Evolutionary conservation across 2,329 filamentous ascomycete species (phyloP).

Genomic region (Fusarium abutilonis): DNA sequence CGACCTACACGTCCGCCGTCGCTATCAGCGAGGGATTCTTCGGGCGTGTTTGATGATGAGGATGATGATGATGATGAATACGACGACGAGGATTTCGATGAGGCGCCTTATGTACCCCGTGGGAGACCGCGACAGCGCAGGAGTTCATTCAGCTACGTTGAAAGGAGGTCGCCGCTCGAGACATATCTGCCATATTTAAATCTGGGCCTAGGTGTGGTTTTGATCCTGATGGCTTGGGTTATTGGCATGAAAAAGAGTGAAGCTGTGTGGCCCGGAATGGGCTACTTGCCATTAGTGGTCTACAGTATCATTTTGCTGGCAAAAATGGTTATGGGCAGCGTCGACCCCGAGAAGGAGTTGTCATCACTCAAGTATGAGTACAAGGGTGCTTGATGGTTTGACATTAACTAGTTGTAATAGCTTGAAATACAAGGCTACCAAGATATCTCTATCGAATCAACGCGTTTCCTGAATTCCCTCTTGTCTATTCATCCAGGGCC

Average conservation of each 20-base stretch:
- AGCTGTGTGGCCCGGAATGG: constrained; percentile 56
- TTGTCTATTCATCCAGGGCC: constrained; percentile 32
- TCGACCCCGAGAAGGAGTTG: constrained; percentile 75
- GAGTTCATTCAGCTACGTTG: constrained; percentile 38
- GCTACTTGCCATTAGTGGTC: constrained; percentile 65
- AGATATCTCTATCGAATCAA: constrained; percentile 21
- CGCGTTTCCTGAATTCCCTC: constrained; percentile 8
- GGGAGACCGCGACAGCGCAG: constrained; percentile 32
- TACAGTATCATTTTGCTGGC: constrained; percentile 69
- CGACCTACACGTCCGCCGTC: constrained; percentile 42
- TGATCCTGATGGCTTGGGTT: constrained; percentile 58
- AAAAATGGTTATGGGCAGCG: constrained; percentile 72
- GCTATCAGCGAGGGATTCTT: constrained; percentile 29
- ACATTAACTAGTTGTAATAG: not conserved
- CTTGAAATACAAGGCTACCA: constrained; percentile 2
- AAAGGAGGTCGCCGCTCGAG: constrained; percentile 60
- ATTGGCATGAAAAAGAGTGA: constrained; percentile 48
- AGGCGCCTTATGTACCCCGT: constrained; percentile 19
- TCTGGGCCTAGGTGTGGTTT: constrained; percentile 62
- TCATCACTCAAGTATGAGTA: constrained; percentile 70
- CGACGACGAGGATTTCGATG: constrained; percentile 35
- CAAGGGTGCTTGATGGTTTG: constrained; percentile 66
- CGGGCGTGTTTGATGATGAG: constrained; percentile 22
- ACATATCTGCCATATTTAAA: constrained; percentile 70
- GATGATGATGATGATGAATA: constrained; percentile 27